Percentiles rank a stretch among this genome's conserved stretches.
Evolutionary conservation across 2,329 filamentous ascomycete species (phyloP).

Genomic region (Fusarium sp.): DNA sequence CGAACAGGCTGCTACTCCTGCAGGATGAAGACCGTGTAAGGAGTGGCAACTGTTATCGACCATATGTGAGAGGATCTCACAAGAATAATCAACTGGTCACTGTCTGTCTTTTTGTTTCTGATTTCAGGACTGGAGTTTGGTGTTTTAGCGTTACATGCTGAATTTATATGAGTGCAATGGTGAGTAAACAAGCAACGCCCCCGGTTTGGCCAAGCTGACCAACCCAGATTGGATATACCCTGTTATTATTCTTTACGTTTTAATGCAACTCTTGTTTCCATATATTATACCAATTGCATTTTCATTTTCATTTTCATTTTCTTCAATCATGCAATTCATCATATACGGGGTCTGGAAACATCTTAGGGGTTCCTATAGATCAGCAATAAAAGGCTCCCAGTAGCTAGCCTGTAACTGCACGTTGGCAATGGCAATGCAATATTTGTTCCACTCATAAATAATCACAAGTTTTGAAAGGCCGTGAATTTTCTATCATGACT

Average conservation of each 20-base stretch:
- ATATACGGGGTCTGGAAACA: neutral
- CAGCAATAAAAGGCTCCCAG: neutral
- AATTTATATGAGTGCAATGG: slow-evolving; percentile 30
- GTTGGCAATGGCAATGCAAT: neutral
- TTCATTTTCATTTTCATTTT: neutral
- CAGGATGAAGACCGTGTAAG: slow-evolving; percentile 13
- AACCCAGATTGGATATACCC: slow-evolving; percentile 39
- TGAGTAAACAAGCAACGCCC: slow-evolving; percentile 12
- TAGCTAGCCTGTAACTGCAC: neutral
- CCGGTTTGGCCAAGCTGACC: slow-evolving; percentile 15
- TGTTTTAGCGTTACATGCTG: slow-evolving; percentile 12
- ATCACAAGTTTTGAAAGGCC: slow-evolving; percentile 25
- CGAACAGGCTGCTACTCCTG: slow-evolving; percentile 34
- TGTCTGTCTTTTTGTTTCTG: slow-evolving; percentile 23
- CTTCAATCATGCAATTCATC: neutral
- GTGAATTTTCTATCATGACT: slow-evolving; percentile 9
- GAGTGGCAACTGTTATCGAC: slow-evolving; percentile 4
- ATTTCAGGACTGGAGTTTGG: slow-evolving; percentile 22
- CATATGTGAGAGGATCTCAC: slow-evolving; percentile 1
- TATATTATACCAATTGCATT: neutral
- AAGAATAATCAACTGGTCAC: slow-evolving; percentile 7
- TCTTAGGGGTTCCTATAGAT: neutral
- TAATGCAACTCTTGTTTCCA: neutral
- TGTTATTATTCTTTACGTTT: slow-evolving; percentile 24
- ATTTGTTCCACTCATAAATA: slow-evolving; percentile 15